Evolutionary conservation across 306 rosid genomes (phyloP).

Genomic region (Rosa multiflora): DNA sequence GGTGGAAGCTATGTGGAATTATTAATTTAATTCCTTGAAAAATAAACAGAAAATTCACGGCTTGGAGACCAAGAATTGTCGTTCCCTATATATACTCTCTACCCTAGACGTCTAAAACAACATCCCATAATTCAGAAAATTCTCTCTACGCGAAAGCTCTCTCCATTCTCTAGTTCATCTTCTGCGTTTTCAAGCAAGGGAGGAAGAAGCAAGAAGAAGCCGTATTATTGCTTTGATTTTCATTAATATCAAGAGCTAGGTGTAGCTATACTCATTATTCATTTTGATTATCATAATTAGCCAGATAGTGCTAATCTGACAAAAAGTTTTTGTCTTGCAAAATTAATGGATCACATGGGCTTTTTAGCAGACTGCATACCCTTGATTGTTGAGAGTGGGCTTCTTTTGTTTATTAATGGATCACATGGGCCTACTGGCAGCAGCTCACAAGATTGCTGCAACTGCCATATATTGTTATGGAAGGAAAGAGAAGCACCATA

Average conservation of each 20-base stretch:
- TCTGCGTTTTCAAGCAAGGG: too few relatives aligned
- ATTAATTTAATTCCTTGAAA: too few relatives aligned
- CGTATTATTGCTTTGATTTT: not conserved
- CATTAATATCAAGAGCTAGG: not conserved
- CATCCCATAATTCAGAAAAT: too few relatives aligned
- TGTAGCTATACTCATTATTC: not conserved
- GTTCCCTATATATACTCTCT: too few relatives aligned
- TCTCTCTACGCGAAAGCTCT: too few relatives aligned
- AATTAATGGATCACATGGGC: not conserved
- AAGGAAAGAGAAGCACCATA: not conserved
- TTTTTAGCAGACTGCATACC: not conserved
- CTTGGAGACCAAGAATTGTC: too few relatives aligned
- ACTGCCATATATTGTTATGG: not conserved
- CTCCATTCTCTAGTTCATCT: too few relatives aligned
- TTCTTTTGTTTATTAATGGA: not conserved
- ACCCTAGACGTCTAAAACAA: too few relatives aligned
- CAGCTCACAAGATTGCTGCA: not conserved
- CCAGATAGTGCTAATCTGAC: not conserved
- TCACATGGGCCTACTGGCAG: not conserved
- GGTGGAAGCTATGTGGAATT: too few relatives aligned
- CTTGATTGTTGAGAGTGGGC: not conserved
- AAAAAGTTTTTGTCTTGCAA: not conserved
- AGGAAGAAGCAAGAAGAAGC: too few relatives aligned
- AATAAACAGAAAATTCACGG: too few relatives aligned
- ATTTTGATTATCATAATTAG: not conserved